phyloP scores from a whole-genome alignment of 371 early-diverging fungal genomes.

The Zopfochytrium polystomum region DNA sequence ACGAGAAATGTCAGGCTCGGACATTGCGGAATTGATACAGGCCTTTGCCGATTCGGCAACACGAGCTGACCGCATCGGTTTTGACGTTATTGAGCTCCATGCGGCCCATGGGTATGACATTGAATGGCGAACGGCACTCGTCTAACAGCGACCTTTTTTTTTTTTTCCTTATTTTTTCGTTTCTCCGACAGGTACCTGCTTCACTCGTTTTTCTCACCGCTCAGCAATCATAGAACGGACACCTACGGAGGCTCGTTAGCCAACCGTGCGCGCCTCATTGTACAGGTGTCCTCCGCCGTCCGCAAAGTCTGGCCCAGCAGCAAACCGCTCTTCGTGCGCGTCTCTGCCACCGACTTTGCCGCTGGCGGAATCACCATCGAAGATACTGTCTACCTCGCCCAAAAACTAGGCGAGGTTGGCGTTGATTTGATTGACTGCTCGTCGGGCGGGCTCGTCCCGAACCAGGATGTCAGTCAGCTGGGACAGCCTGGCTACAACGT shows the following conservation, averaged over 20 bases:
- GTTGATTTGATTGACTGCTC: constrained; percentile 77
- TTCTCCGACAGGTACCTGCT: too few relatives aligned
- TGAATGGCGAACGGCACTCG: too few relatives aligned
- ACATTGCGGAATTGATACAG: constrained; percentile 58
- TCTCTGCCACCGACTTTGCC: constrained; percentile 68
- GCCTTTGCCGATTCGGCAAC: constrained; percentile 70
- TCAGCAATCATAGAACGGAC: constrained; percentile 80
- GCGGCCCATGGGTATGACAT: constrained; percentile 58
- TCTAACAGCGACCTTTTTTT: too few relatives aligned
- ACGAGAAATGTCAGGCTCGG: constrained; percentile 56
- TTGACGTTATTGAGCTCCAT: constrained; percentile 83
- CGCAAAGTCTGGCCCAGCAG: constrained; percentile 59
- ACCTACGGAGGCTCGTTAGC: constrained; percentile 59
- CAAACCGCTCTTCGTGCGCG: constrained; percentile 76
- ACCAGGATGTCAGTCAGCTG: constrained; percentile 19
- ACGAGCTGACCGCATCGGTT: constrained; percentile 61
- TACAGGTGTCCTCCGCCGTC: constrained; percentile 15
- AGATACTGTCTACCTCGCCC: constrained; percentile 61
- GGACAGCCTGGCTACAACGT: constrained; percentile 66
- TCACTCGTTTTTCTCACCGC: constrained; percentile 74
- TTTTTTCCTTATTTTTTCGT: too few relatives aligned
- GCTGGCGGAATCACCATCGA: constrained; percentile 52
- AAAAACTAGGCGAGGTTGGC: constrained; percentile 57
- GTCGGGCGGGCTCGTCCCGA: constrained; percentile 50
- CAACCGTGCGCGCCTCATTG: constrained; percentile 24